phyloP scores from a whole-genome alignment of 164 flowering plant species.

The Chimonanthus praecox region DNA sequence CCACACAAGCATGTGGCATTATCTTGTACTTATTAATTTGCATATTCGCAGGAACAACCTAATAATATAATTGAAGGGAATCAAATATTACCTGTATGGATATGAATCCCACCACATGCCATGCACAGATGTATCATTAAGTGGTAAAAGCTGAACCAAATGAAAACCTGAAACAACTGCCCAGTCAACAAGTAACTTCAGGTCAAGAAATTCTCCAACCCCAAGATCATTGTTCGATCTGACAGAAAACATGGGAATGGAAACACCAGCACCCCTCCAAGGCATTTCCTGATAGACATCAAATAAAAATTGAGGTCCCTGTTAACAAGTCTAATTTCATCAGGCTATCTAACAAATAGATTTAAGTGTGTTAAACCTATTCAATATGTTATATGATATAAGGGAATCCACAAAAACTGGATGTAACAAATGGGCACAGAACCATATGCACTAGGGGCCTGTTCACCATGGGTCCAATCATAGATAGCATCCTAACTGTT shows the following conservation, averaged over 20 bases:
- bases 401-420: too few relatives aligned
- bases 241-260: conserved; percentile 89
- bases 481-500: too few relatives aligned
- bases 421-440: too few relatives aligned
- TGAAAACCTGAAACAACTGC: conserved; percentile 88
- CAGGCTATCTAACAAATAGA: neutral
- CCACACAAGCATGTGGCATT: too few relatives aligned
- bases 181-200: conserved; percentile 91
- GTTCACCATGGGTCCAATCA: too few relatives aligned
- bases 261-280: conserved; percentile 97
- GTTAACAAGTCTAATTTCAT: neutral
- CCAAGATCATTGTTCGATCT: conserved; percentile 90
- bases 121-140: conserved; percentile 94
- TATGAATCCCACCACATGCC: conserved; percentile 99
- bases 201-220: conserved; percentile 97
- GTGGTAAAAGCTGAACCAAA: conserved; percentile 94
- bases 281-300: conserved; percentile 59
- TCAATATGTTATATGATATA: neutral
- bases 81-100: conserved; percentile 75
- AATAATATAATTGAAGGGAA: neutral
- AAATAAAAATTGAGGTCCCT: neutral
- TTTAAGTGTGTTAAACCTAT: too few relatives aligned
- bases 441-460: too few relatives aligned
- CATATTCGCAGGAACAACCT: neutral
- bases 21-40: neutral